Evolutionary conservation across 148 eudicot genomes (phyloP).

Genomic region (Rhododendron simsii): DNA sequence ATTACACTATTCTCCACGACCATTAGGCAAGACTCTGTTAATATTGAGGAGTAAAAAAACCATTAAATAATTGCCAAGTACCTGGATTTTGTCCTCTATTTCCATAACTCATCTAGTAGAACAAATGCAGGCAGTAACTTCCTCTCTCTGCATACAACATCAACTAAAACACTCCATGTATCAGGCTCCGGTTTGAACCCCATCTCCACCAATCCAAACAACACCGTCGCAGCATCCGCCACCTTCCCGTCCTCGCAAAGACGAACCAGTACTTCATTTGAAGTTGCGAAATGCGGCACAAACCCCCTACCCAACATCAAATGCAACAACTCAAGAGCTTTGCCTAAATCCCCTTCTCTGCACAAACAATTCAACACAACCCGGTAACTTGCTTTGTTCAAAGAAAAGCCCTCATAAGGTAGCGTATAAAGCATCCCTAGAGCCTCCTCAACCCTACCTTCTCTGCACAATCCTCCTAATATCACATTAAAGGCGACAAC

Average conservation of each 20-base stretch:
- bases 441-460: conserved; percentile 58
- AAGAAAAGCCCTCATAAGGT: conserved; percentile 59
- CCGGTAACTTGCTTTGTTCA: conserved; percentile 26
- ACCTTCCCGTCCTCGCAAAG: conserved; percentile 64
- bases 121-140: conserved; percentile 64
- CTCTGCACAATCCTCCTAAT: conserved; percentile 62
- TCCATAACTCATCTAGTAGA: conserved; percentile 54
- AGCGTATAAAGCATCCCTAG: conserved; percentile 66
- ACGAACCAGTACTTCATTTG: conserved; percentile 60
- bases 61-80: neutral
- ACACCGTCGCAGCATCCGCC: conserved; percentile 46
- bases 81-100: neutral
- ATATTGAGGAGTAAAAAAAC: too few species aligned
- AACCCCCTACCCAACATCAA: conserved; percentile 80
- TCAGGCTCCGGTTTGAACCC: conserved; percentile 74
- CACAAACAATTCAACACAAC: conserved; percentile 32
- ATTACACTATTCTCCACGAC: too few species aligned
- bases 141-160: conserved; percentile 71
- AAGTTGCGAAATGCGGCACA: conserved; percentile 80
- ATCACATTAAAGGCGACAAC: conserved; percentile 61
- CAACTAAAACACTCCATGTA: conserved; percentile 65
- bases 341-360: conserved; percentile 51
- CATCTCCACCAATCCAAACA: conserved; percentile 52
- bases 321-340: conserved; percentile 52
- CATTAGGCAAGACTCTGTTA: too few species aligned